Base-by-base conservation (phyloP, 208 protist species). In the Crithidia expoeki region DNA sequence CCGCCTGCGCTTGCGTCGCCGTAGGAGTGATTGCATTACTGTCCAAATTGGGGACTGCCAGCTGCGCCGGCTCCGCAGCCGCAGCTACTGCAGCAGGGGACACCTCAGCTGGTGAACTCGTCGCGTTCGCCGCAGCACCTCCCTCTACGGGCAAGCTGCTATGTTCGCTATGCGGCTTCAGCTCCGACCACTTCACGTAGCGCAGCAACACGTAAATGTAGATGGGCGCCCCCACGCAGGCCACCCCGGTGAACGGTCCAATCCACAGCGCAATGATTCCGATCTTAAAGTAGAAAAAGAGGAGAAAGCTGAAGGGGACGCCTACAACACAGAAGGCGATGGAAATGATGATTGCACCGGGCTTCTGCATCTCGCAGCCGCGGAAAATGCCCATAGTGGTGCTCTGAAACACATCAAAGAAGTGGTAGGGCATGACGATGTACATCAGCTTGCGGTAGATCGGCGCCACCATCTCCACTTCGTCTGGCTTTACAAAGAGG, bases 331-430 rank as follows among this genome's bases (percentile, higher is more conserved):
- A 89, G 68, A 92, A 88, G 23, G 76, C 81, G 27, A 81, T 57
- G 32, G 69, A 74, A 59, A 95, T 91, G 62, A 92, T 81, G 16
- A 80, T 49, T 3, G 90, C 86, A 0, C 87, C 90, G 11, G 89
- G 55, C 52, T 81, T 83, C 68, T 95, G 90, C 49, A 93, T 58
- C 59, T 80, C 85, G 71, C 86, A 93, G 28, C 90, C 90, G 30
- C 90, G 82, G 28, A 95, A 72, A 46, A 89, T 81, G 33, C 81
- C 82, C 86, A 95, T 92, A 23, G 93, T 72, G 46, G 79, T 90
- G 72, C 84, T 91, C 76, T 95, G 90, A 64, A 92, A 90, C 11
- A 87, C 79, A 53, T 95, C 87, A 55, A 89, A 80, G 59, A 93
- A 70, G 81, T 95, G 90, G 64, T 93, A 95, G n/a, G 85, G 84